Conservation (phyloP, 2,329 filamentous ascomycete genomes). For the Elsinoe batatas region DNA sequence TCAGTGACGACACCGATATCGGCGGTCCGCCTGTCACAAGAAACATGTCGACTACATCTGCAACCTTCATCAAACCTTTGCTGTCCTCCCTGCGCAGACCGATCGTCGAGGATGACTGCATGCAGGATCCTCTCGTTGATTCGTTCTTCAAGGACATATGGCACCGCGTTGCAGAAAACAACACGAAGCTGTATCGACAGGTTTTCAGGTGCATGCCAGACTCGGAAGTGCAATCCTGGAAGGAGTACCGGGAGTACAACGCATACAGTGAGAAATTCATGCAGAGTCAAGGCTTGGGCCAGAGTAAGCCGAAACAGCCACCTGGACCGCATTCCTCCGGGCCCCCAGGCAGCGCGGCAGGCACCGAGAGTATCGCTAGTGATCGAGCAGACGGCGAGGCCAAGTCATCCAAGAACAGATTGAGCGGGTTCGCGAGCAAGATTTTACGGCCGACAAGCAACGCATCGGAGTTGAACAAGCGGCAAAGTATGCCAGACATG, state of each 20-base stretch:
- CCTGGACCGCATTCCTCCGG: slow-evolving; percentile 40
- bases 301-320: slow-evolving; percentile 42
- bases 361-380: slow-evolving; percentile 17
- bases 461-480: slow-evolving; percentile 16
- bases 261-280: slow-evolving; percentile 70
- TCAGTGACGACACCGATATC: slow-evolving; percentile 70
- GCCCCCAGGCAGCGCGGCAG: slow-evolving; percentile 34
- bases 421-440: slow-evolving; percentile 26
- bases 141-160: slow-evolving; percentile 81
- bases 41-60: slow-evolving; percentile 44
- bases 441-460: slow-evolving; percentile 26
- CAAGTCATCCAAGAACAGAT: slow-evolving; percentile 18
- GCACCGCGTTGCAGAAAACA: slow-evolving; percentile 81
- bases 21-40: slow-evolving; percentile 58
- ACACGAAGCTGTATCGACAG: slow-evolving; percentile 84
- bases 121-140: slow-evolving; percentile 78
- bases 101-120: slow-evolving; percentile 77
- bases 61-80: slow-evolving; percentile 37
- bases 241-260: slow-evolving; percentile 77
- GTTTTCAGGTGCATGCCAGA: slow-evolving; percentile 98
- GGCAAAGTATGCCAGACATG: slow-evolving; percentile 10
- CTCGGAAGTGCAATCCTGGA: slow-evolving; percentile 86
- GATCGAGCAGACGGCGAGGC: slow-evolving; percentile 2
- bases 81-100: slow-evolving; percentile 61
- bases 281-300: slow-evolving; percentile 48